Conservation (phyloP, 805 yeast species). For the Pichia thaimueangensis region DNA sequence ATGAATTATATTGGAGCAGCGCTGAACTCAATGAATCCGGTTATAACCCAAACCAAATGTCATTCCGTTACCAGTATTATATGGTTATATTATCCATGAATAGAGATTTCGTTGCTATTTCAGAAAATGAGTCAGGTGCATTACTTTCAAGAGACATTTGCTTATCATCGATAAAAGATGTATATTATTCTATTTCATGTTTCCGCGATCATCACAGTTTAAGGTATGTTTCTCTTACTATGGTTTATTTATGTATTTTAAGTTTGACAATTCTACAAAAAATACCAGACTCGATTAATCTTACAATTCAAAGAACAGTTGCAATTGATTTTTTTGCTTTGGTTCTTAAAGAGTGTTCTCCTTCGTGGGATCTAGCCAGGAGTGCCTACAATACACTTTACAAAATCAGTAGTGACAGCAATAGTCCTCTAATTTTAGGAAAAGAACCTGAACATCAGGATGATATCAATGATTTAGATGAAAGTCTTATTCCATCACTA, state of each 20-base stretch:
- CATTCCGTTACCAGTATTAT: constrained; percentile 8
- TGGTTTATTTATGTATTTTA: constrained; percentile 1
- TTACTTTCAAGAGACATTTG: background rate
- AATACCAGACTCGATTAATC: background rate
- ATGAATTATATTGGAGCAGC: constrained; percentile 5
- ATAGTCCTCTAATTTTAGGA: background rate
- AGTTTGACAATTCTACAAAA: constrained; percentile 3
- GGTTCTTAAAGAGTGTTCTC: background rate
- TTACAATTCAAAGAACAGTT: background rate
- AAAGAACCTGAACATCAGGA: background rate
- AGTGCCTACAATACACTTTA: constrained; percentile 2
- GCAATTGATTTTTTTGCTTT: constrained; percentile 2
- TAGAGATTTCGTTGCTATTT: constrained; percentile 22
- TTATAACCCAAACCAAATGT: constrained; percentile 5
- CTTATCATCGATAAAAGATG: constrained; percentile 1
- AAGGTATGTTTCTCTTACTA: background rate
- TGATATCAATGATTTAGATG: constrained; percentile 5
- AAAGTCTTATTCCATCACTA: constrained; percentile 5
- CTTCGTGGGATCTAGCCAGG: constrained; percentile 1
- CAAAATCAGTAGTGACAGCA: background rate
- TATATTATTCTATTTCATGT: background rate
- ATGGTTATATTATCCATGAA: constrained; percentile 1
- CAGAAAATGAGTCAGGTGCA: background rate
- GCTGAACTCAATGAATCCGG: constrained; percentile 2
- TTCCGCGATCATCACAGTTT: background rate